Conservation (phyloP, 129 eudicot genomes). For the Flaveria brownii region DNA sequence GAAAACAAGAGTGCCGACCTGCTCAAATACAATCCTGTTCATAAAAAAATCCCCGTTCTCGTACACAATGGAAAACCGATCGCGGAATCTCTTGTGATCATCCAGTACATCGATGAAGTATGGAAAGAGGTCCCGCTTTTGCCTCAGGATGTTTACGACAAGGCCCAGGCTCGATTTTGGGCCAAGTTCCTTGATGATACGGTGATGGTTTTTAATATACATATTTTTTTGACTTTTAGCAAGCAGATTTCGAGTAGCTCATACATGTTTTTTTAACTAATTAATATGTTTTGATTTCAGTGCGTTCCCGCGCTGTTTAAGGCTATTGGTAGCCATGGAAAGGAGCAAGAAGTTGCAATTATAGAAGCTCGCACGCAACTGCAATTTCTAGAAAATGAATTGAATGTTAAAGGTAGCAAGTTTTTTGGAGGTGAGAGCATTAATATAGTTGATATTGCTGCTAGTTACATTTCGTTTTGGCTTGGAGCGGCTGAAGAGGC, state of each 20-base stretch:
- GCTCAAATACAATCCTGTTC: constrained; percentile 43
- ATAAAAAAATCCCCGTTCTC: constrained; percentile 25
- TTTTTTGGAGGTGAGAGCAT: constrained; percentile 29
- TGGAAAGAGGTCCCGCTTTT: constrained; percentile 35
- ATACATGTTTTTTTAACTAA: too few relatives aligned
- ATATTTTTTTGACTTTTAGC: too few relatives aligned
- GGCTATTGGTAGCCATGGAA: neutral
- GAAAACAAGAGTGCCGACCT: constrained; percentile 33
- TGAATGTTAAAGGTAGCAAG: constrained; percentile 12
- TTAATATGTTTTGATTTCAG: neutral
- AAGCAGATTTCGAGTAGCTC: too few relatives aligned
- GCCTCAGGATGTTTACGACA: constrained; percentile 35
- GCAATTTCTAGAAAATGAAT: neutral
- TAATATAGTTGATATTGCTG: constrained; percentile 32
- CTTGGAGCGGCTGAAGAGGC: constrained; percentile 30
- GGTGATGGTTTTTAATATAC: neutral
- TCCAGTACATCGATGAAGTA: constrained; percentile 40
- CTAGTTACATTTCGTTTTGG: constrained; percentile 33
- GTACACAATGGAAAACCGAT: too few relatives aligned
- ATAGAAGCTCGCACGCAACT: constrained; percentile 16
- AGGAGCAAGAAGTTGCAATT: constrained; percentile 8
- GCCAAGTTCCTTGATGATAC: constrained; percentile 34
- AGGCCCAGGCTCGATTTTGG: constrained; percentile 43
- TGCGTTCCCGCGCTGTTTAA: neutral
- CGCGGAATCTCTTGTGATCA: too few relatives aligned